These are phyloP conservation scores for Diaporthe vexans DNA, from an alignment of 2,329 filamentous ascomycete genomes.

Conservation along the genomic window DNA sequence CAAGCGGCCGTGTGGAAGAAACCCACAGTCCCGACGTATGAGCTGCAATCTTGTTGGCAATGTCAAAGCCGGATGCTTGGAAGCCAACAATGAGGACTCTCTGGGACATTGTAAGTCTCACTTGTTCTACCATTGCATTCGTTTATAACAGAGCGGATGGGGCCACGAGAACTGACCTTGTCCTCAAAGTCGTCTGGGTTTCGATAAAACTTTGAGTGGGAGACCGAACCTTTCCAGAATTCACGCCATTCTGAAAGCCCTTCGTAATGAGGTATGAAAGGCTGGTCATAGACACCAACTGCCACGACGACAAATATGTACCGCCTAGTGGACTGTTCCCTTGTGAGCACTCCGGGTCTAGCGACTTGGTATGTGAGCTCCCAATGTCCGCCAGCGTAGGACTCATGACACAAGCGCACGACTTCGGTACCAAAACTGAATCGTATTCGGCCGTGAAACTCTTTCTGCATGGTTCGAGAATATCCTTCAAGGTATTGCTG, in stretches of 20 bases:
- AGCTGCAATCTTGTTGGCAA: slow-evolving; percentile 4
- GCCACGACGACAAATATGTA: slow-evolving; percentile 2
- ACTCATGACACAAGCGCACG: not conserved
- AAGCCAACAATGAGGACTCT: slow-evolving; percentile 12
- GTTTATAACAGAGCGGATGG: not conserved
- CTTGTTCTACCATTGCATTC: not conserved
- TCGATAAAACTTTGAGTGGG: not conserved
- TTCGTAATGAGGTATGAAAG: not conserved
- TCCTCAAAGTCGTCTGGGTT: not conserved
- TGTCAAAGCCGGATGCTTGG: slow-evolving; percentile 28
- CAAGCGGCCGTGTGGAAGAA: slow-evolving; percentile 6
- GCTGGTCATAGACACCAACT: slow-evolving; percentile 14
- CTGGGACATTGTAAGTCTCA: not conserved
- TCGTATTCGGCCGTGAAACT: not conserved
- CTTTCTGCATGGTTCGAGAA: not conserved
- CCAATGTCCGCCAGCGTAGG: not conserved
- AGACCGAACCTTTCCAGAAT: not conserved
- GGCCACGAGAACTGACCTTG: not conserved
- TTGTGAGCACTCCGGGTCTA: not conserved
- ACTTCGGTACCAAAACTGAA: not conserved
- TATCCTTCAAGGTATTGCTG: slow-evolving; percentile 5
- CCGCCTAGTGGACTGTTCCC: not conserved
- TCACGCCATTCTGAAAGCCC: slow-evolving; percentile 10
- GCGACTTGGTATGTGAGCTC: not conserved
- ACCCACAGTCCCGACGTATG: not conserved